These are phyloP conservation scores for Panaeolus papilionaceus DNA, from an alignment of 768 basidiomycete genomes.

Conservation along the genomic window DNA sequence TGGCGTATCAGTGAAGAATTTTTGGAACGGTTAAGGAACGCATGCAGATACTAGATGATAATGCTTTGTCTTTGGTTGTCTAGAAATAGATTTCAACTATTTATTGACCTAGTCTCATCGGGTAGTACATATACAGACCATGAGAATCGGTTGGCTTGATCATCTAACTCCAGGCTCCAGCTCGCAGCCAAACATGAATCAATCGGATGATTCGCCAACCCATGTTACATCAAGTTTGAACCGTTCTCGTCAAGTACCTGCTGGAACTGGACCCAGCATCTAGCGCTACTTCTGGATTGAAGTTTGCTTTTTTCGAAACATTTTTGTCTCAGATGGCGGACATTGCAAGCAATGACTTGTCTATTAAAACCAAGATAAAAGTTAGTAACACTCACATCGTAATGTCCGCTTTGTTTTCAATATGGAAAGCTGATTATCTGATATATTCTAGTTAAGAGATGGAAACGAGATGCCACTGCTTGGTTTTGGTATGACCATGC, in stretches of 20 bases:
- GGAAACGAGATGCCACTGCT: slow-evolving; percentile 56
- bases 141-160: neutral
- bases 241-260: neutral
- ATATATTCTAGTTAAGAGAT: slow-evolving; percentile 27
- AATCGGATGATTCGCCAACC: neutral
- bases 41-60: neutral
- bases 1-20: slow-evolving; percentile 7
- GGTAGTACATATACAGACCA: neutral
- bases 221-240: neutral
- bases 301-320: neutral
- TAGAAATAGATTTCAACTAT: slow-evolving; percentile 6
- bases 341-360: neutral
- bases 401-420: neutral
- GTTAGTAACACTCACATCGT: neutral
- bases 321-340: neutral
- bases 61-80: neutral
- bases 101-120: neutral
- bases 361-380: slow-evolving; percentile 12
- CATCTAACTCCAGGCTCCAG: neutral
- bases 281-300: neutral
- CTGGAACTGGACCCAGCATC: neutral
- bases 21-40: neutral
- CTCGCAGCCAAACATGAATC: slow-evolving; percentile 14
- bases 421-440: neutral
- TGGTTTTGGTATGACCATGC: slow-evolving; percentile 54